Evolutionary conservation across 495 filamentous ascomycete genomes (phyloP), one percentile per base, ranked within the genome.

Genomic region (Saxophila tyrrhenica): DNA sequence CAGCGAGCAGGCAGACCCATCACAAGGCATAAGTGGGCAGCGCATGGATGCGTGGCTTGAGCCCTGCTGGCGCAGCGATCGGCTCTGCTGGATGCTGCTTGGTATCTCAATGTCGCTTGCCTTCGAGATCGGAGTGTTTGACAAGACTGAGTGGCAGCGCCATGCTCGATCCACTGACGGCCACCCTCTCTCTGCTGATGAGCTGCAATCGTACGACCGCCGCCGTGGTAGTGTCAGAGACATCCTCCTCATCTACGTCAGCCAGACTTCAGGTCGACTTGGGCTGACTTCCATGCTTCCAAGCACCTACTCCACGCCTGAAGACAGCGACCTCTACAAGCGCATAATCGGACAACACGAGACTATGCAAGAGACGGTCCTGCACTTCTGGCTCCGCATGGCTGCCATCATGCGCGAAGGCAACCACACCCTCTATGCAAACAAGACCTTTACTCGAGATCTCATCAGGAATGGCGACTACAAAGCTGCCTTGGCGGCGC

Each of bases 81-180:
- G 90, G 39, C 95, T 98, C 89, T 95, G 87, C 59, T 96, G 92
- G 94, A 97, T 95, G 87, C 67, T 98, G 15, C 77, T 98, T 45
- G 92, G 89, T 54, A 92, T 86, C 25, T 89, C 88, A 3, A 82
- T 92, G 71, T 82, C 89, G 1, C 72, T 98, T 38, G 86, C 89
- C 0, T 94, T 92, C 54, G 92, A 98, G 67, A 78, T 98, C 17
- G 92, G 92, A 16, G 87, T 98, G 2, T 98, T 97, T 54, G 92
- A 96, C 56, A 79, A 87, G 42, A 84, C 85, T 53, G 85, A 81
- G 48, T 58, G 74, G 73, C 51, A 66, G 66, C 53, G 79, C 76
- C 69, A 79, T 38, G 77, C 79, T 2, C 76, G 78, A 59, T 80
- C 78, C 44, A 41, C 57, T 29, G 65, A 67, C 17, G 64, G 64